phyloP scores from a whole-genome alignment of 371 early-diverging fungal species.

The Mortierella sp. region DNA sequence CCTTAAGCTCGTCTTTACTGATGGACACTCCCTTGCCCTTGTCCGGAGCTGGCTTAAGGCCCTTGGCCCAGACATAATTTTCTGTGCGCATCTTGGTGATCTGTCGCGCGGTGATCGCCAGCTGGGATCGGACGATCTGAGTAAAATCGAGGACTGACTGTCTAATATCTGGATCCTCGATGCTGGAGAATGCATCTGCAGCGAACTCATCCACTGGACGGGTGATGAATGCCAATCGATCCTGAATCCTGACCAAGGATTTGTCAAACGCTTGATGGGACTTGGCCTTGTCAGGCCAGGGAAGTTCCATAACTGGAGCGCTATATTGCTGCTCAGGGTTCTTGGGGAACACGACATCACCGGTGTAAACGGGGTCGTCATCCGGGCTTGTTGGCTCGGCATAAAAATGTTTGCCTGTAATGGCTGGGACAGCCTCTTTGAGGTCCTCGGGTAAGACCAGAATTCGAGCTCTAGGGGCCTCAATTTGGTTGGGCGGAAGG shows the following conservation, averaged over 20 bases:
- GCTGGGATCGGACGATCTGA: neutral
- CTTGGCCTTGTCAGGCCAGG: slow-evolving; percentile 1
- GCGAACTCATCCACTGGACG: slow-evolving; percentile 10
- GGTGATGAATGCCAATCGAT: neutral
- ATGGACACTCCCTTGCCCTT: slow-evolving; percentile 5
- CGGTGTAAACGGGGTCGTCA: neutral
- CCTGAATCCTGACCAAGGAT: neutral
- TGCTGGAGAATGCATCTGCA: neutral
- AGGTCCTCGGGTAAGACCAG: neutral
- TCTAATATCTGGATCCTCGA: neutral
- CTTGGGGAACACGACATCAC: neutral
- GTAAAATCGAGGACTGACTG: neutral
- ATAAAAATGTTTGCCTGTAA: neutral
- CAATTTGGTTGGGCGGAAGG: neutral
- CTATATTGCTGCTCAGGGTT: slow-evolving; percentile 4
- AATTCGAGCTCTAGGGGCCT: neutral
- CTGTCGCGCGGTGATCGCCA: neutral
- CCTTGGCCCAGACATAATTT: slow-evolving; percentile 8
- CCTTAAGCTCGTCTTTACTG: slow-evolving; percentile 6
- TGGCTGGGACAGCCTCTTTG: neutral
- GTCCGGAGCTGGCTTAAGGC: slow-evolving; percentile 3
- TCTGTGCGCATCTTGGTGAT: slow-evolving; percentile 2
- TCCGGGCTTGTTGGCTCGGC: neutral
- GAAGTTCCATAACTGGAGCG: slow-evolving; percentile 1
- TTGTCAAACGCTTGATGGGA: neutral